Conservation (phyloP, 768 basidiomycete genomes). For the Serendipita sp. region DNA sequence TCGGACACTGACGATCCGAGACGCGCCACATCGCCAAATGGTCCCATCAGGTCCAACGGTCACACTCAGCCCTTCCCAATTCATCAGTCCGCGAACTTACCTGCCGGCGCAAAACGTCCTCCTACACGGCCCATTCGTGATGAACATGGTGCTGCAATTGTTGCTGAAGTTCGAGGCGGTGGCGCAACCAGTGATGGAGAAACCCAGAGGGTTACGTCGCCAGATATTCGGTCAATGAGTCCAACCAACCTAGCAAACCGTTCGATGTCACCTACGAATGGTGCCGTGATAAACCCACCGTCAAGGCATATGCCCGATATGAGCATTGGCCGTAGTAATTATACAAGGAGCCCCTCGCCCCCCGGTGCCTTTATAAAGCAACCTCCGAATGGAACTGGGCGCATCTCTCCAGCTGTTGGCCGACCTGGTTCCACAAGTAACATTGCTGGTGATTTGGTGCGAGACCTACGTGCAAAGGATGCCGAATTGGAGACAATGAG, state of each 20-base stretch:
- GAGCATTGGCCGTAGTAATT: constrained; percentile 17
- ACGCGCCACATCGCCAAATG: constrained; percentile 49
- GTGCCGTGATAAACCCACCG: no score
- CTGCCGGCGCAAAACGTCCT: not conserved
- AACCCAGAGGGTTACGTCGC: constrained; percentile 5
- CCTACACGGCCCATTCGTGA: constrained; percentile 2
- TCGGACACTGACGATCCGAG: constrained; percentile 41
- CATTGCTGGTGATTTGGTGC: constrained; percentile 55
- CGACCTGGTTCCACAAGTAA: constrained; percentile 42
- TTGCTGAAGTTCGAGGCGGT: not conserved
- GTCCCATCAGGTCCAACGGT: constrained; percentile 18
- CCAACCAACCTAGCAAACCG: constrained; percentile 23
- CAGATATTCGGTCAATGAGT: not conserved
- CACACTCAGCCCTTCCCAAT: not conserved
- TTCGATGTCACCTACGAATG: constrained; percentile 44
- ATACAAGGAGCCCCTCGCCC: constrained; percentile 42
- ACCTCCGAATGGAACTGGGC: constrained; percentile 36
- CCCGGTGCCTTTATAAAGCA: constrained; percentile 41
- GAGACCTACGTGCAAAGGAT: constrained; percentile 26
- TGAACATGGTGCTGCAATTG: not conserved
- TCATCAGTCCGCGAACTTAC: not conserved
- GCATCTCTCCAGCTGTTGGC: constrained; percentile 14
- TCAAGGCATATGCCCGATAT: no score
- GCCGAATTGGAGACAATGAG: constrained; percentile 59
- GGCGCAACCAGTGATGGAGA: not conserved